phyloP scores from a whole-genome alignment of 805 yeast species.

The Lipomyces yamadae region DNA sequence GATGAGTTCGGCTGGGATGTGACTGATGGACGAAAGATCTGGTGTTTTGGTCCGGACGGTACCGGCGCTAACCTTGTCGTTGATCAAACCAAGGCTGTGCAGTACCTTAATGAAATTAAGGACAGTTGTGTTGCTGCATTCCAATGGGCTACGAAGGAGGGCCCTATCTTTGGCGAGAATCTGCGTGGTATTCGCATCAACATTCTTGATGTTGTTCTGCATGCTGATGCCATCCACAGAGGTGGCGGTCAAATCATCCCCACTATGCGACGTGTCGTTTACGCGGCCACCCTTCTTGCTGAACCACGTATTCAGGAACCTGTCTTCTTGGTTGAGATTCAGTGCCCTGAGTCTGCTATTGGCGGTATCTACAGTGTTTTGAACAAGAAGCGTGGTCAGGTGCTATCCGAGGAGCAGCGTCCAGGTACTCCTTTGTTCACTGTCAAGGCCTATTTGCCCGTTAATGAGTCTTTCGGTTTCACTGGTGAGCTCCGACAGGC shows the following conservation, averaged over 20 bases:
- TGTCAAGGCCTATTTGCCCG: constrained; percentile 99
- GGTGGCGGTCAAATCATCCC: constrained; percentile 99
- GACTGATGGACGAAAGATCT: constrained; percentile 99
- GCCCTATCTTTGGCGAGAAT: constrained; percentile 97
- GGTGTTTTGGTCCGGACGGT: constrained; percentile 99
- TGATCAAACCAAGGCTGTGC: constrained; percentile 99
- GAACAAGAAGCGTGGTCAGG: constrained; percentile 98
- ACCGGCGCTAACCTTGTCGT: constrained; percentile 98
- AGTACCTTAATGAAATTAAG: constrained; percentile 98
- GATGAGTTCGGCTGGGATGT: constrained; percentile 99
- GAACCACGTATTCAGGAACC: constrained; percentile 99
- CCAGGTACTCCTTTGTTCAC: constrained; percentile 99
- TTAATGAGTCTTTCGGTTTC: constrained; percentile 99
- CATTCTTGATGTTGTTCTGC: constrained; percentile 98
- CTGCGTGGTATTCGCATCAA: constrained; percentile 95
- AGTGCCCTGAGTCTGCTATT: constrained; percentile 98
- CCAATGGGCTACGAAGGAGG: constrained; percentile 99
- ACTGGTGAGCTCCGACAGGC: constrained; percentile 99
- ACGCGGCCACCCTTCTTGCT: constrained; percentile 97
- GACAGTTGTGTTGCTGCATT: constrained; percentile 99
- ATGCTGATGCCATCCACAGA: constrained; percentile 99
- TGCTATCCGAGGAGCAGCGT: constrained; percentile 98
- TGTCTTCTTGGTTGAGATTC: constrained; percentile 97
- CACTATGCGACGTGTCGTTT: constrained; percentile 99
- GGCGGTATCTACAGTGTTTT: constrained; percentile 99